Evolutionary conservation across 2,329 filamentous ascomycete species (phyloP).

Genomic region (Elsinoe arachidis): DNA sequence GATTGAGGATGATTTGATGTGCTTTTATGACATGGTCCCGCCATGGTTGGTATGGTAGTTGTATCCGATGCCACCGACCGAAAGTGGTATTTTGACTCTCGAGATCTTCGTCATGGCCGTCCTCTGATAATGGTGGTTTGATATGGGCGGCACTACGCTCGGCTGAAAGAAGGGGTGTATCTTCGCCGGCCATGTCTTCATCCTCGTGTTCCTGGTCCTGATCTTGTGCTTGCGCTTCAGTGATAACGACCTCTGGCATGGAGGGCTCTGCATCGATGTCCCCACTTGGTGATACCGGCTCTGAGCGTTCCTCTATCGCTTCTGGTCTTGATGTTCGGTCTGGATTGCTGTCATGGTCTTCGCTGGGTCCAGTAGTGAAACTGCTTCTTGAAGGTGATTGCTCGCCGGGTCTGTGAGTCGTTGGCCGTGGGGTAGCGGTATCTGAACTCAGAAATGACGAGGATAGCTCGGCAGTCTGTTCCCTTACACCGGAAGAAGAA

Average conservation of each 20-base stretch:
- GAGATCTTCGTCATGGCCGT: conserved; percentile 16
- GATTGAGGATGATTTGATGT: conserved; percentile 41
- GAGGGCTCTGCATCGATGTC: not conserved
- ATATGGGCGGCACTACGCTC: conserved; percentile 21
- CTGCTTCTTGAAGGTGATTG: conserved; percentile 12
- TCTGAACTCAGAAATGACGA: conserved; percentile 31
- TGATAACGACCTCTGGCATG: conserved; percentile 24
- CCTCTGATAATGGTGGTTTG: conserved; percentile 14
- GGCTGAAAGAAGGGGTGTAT: conserved; percentile 30
- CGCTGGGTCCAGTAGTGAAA: conserved; percentile 16
- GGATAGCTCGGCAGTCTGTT: conserved; percentile 31
- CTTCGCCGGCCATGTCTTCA: conserved; percentile 21
- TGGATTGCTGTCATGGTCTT: conserved; percentile 17
- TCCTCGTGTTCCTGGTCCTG: conserved; percentile 16
- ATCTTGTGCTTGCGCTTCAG: conserved; percentile 12
- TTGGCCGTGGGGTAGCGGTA: conserved; percentile 17
- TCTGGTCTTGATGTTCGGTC: conserved; percentile 17
- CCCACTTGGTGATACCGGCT: conserved; percentile 24
- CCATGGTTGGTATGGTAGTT: conserved; percentile 24
- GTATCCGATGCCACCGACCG: conserved; percentile 24
- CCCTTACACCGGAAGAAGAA: conserved; percentile 31
- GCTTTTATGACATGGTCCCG: conserved; percentile 14
- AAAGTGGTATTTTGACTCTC: conserved; percentile 20
- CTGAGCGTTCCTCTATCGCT: conserved; percentile 28
- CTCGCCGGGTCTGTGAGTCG: conserved; percentile 9